Evolutionary conservation across 768 basidiomycete genomes (phyloP).

Genomic region (Rhodosporidiobolus sp.): DNA sequence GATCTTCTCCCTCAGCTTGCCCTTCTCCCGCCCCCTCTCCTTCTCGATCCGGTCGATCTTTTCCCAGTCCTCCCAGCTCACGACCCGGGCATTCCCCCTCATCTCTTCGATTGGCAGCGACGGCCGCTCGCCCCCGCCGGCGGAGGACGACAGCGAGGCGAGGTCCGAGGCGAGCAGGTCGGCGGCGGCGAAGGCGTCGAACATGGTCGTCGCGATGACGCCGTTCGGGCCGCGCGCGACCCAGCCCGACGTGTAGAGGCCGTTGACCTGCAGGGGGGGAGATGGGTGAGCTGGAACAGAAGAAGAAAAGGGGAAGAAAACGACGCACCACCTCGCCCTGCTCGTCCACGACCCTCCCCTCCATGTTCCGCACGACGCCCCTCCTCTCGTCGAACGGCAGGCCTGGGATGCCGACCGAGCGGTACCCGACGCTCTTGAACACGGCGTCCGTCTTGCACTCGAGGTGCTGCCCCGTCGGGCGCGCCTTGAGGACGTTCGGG

Average conservation of each 20-base stretch:
- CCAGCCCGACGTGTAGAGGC: constrained; percentile 93
- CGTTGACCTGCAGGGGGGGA: constrained; percentile 49
- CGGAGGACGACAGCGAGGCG: constrained; percentile 35
- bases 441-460: constrained; percentile 68
- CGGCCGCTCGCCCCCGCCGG: constrained; percentile 9
- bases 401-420: constrained; percentile 44
- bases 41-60: constrained; percentile 69
- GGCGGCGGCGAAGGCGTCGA: constrained; percentile 78
- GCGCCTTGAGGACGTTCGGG: constrained; percentile 53
- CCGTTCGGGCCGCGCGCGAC: constrained; percentile 84
- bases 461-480: constrained; percentile 58
- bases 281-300: background rate
- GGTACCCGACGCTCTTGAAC: constrained; percentile 83
- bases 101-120: constrained; percentile 52
- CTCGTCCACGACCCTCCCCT: constrained; percentile 49
- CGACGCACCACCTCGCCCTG: constrained; percentile 47
- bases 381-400: constrained; percentile 49
- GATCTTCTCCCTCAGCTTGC: constrained; percentile 53
- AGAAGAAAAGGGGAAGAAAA: constrained; percentile 43
- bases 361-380: constrained; percentile 54
- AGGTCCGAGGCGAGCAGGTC: constrained; percentile 67
- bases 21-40: constrained; percentile 54
- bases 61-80: constrained; percentile 72
- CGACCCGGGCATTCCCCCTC: constrained; percentile 52
- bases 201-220: constrained; percentile 88